Conservation (phyloP, 73 alveolate genomes). For the Paramecium sonneborni region DNA sequence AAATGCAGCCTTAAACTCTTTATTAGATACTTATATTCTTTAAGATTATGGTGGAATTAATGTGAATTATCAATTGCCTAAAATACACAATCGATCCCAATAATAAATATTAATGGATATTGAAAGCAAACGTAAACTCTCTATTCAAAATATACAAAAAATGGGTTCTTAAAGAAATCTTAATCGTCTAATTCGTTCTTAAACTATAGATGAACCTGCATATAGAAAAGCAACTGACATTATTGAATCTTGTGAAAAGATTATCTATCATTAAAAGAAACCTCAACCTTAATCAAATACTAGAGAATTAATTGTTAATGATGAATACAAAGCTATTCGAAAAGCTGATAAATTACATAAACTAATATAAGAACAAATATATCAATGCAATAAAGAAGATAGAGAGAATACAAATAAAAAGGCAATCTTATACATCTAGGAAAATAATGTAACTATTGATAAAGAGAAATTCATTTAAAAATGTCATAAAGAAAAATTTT, state of each 20-base stretch:
- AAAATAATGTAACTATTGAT: background rate
- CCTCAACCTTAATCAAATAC: background rate
- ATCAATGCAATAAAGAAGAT: background rate
- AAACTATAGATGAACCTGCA: background rate
- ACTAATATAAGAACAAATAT: background rate
- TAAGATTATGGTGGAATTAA: background rate
- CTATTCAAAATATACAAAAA: background rate
- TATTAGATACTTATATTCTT: background rate
- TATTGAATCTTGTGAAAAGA: conserved; percentile 2
- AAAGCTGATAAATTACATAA: conserved; percentile 1
- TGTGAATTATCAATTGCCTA: background rate
- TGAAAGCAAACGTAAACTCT: background rate
- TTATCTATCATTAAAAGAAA: background rate
- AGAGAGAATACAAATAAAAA: background rate
- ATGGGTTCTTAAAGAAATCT: background rate
- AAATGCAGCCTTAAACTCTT: background rate
- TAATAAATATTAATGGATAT: background rate
- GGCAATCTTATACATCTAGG: background rate
- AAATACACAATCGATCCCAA: background rate
- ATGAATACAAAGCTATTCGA: conserved; percentile 36
- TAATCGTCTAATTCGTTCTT: background rate
- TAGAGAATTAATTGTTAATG: background rate
- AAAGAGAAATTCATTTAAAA: background rate
- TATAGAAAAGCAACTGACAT: background rate
- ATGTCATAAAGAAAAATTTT: background rate